Conservation (phyloP, 2,329 filamentous ascomycete species). For the Colletotrichum sp. region DNA sequence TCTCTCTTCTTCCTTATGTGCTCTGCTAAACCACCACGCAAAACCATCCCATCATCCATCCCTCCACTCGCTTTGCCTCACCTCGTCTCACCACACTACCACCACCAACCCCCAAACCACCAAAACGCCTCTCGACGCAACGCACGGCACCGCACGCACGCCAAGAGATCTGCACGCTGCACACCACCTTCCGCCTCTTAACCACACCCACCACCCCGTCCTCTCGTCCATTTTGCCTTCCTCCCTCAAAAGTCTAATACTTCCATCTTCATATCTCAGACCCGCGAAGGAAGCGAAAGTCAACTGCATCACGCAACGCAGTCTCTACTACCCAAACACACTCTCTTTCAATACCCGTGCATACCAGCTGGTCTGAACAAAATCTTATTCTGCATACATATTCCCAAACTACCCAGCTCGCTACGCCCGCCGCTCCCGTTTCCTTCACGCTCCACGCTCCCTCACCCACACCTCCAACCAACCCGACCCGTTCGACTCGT, state of each 20-base stretch:
- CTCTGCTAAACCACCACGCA: not conserved
- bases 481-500: not conserved
- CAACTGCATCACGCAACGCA: not conserved
- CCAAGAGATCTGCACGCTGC: constrained; percentile 7
- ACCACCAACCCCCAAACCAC: not conserved
- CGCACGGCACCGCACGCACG: constrained; percentile 8
- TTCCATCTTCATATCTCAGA: not conserved
- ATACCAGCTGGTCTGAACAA: constrained; percentile 11
- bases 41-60: not conserved
- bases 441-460: not conserved
- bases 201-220: not conserved
- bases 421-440: not conserved
- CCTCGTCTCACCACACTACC: constrained; percentile 3
- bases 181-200: not conserved
- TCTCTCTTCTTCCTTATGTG: not conserved
- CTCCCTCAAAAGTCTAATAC: not conserved
- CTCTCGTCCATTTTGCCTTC: not conserved
- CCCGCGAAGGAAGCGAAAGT: not conserved
- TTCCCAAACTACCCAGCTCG: not conserved
- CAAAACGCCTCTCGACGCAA: not conserved
- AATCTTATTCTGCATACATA: constrained; percentile 1
- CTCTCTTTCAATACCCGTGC: not conserved
- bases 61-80: not conserved
- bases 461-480: not conserved
- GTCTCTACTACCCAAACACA: not conserved